Evolutionary conservation across 2,329 filamentous ascomycete species (phyloP), one percentile per base, ranked within the genome.

Genomic region (Alternaria brassicae): DNA sequence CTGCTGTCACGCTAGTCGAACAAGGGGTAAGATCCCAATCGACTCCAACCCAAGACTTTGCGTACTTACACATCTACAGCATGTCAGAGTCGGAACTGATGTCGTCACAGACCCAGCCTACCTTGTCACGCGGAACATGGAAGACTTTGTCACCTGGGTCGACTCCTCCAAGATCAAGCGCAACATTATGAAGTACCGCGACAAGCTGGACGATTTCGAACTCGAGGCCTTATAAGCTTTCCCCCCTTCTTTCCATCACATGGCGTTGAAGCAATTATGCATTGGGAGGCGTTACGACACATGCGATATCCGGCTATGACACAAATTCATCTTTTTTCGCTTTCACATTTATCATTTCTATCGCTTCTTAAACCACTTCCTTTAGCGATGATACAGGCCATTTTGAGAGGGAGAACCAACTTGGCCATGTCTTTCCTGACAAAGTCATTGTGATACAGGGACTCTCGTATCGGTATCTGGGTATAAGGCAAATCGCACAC

Each of bases 81-180:
- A 97, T 76, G 93, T 98, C 3, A 85, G 94, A 47, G 92, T 97
- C 1, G 94, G 94, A 12, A 93, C 92, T 0, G 92, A 97, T 74
- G 91, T 93, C 1, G 86, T 97, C 25, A 96, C 91, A 2, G 94
- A 98, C 76, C 89, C 93, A 27, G 93, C 93, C 0, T 97, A 93
- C 72, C 79, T 97, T 53, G 92, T 98, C 7, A 95, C 92, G 47
- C 81, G 93, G 66, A 91, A 88, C 61, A 92, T 96, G 85, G 94
- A 98, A 80, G 94, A 98, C 80, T 97, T 96, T 77, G 91, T 98
- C 17, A 97, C 94, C 0, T 98, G 94, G 94, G 90, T 94, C 9
- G 91, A 96, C 72, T 92, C 92, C 60, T 96, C 92, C 79, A 97
- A 97, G 90, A 93, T 98, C 78, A 97, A 96, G 89, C 87, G 91